A percentile compares a stretch with the other conserved stretches of the same genome.
These are phyloP conservation scores for Aspergillus sp. DNA, from an alignment of 2,329 filamentous ascomycete genomes.

Conservation along the genomic window DNA sequence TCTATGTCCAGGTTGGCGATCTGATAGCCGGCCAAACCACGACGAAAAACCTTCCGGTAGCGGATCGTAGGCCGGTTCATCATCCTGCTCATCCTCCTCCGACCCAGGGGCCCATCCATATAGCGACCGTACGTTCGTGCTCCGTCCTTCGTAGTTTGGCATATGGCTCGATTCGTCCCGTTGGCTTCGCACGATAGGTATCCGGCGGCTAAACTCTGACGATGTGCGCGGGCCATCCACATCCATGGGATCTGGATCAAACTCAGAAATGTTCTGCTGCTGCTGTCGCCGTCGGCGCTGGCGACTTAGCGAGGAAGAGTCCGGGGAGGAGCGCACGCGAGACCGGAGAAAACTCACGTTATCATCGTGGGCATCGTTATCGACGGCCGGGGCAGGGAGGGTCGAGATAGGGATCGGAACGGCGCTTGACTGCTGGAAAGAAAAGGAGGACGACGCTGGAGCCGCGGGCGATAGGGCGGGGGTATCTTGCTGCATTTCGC, in stretches of 20 bases:
- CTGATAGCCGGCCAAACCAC: conserved; percentile 22
- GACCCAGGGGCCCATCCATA: conserved; percentile 56
- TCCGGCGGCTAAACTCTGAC: conserved; percentile 38
- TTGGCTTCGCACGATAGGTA: conserved; percentile 30
- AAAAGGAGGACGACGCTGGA: conserved; percentile 28
- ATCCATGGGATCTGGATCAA: conserved; percentile 31
- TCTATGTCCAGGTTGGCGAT: conserved; percentile 17
- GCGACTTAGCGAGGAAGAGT: conserved; percentile 22
- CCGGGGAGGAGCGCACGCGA: conserved; percentile 22
- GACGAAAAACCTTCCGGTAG: conserved; percentile 18
- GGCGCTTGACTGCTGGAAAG: conserved; percentile 40
- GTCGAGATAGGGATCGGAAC: conserved; percentile 46
- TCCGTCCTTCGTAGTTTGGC: conserved; percentile 49
- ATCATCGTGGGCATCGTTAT: conserved; percentile 41
- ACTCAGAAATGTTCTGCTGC: conserved; percentile 13
- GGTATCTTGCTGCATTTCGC: conserved; percentile 17
- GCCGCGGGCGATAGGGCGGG: conserved; percentile 18
- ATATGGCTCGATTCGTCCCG: conserved; percentile 40
- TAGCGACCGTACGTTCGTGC: conserved; percentile 48
- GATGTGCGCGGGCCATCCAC: conserved; percentile 27
- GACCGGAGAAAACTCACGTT: conserved; percentile 48
- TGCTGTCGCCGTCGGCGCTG: conserved; percentile 28
- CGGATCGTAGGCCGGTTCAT: conserved; percentile 24
- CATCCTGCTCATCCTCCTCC: conserved; percentile 26
- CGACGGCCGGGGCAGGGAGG: conserved; percentile 43